These are phyloP conservation scores for Dendrostoma leiphaemia DNA, from an alignment of 2,329 filamentous ascomycete species.

Conservation along the genomic window DNA sequence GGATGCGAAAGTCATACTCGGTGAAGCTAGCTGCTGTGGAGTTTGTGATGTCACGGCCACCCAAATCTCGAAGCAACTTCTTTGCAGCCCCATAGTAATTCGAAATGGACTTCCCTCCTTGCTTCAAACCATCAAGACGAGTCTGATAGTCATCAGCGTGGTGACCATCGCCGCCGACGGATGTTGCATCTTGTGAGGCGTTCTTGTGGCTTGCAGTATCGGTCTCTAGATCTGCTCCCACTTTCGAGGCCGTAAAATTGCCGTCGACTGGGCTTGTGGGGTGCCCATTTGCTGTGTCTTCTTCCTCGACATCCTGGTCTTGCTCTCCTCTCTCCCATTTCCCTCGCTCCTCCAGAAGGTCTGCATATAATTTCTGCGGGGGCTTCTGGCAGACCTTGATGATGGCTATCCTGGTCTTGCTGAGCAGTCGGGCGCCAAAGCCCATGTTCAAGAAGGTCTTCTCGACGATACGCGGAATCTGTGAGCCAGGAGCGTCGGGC, in stretches of 20 bases:
- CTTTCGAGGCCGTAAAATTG: not conserved
- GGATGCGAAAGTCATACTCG: conserved; percentile 42
- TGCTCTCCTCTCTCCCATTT: conserved; percentile 67
- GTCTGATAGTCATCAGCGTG: not conserved
- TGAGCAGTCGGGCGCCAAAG: conserved; percentile 73
- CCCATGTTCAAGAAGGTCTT: conserved; percentile 70
- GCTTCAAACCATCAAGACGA: conserved; percentile 33
- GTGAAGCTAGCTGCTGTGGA: conserved; percentile 44
- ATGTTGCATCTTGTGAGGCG: not conserved
- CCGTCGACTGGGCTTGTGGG: not conserved
- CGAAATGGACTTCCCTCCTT: conserved; percentile 38
- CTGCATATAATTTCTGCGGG: conserved; percentile 54
- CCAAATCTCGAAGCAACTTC: conserved; percentile 45
- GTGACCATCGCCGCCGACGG: not conserved
- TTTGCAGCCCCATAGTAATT: conserved; percentile 50
- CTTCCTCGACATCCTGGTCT: conserved; percentile 34
- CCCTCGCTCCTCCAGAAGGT: conserved; percentile 61
- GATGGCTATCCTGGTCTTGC: conserved; percentile 79
- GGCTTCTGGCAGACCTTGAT: conserved; percentile 82
- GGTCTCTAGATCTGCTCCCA: conserved; percentile 10
- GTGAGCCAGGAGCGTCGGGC: conserved; percentile 53
- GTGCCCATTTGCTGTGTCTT: conserved; percentile 35
- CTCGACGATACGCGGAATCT: conserved; percentile 73
- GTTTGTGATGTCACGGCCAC: conserved; percentile 48
- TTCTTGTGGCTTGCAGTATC: conserved; percentile 9